phyloP scores from a whole-genome alignment of 352 stramenopile species.

The Pythium dissimile region DNA sequence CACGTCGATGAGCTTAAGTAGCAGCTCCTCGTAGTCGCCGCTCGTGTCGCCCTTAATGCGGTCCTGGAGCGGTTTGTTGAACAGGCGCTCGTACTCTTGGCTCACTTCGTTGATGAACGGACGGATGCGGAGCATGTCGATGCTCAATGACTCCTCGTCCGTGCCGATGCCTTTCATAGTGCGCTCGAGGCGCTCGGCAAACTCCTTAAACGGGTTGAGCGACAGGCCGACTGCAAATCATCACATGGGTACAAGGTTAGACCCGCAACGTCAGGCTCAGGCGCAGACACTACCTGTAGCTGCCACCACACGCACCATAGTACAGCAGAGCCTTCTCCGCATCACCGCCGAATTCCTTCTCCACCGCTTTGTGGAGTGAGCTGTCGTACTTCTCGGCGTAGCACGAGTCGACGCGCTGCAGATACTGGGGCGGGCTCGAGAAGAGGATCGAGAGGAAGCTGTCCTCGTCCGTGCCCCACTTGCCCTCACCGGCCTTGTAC shows the following conservation, averaged over 20 bases:
- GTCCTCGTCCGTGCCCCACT: slow-evolving; percentile 72
- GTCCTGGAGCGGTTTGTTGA: slow-evolving; percentile 33
- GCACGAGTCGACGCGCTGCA: slow-evolving; percentile 55
- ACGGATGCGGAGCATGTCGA: slow-evolving; percentile 28
- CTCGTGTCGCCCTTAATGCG: slow-evolving; percentile 36
- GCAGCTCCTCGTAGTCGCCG: slow-evolving; percentile 30
- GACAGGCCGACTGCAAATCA: slow-evolving; percentile 44
- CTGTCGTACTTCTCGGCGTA: slow-evolving; percentile 73
- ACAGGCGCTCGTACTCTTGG: slow-evolving; percentile 29
- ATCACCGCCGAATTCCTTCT: slow-evolving; percentile 66
- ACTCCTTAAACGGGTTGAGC: slow-evolving; percentile 41
- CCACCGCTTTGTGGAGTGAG: slow-evolving; percentile 46
- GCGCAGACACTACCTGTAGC: background rate
- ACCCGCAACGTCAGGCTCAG: background rate
- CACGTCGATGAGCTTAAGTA: slow-evolving; percentile 30
- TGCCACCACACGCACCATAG: slow-evolving; percentile 45
- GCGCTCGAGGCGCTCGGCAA: slow-evolving; percentile 31
- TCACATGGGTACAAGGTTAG: too few species aligned
- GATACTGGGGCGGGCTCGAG: slow-evolving; percentile 52
- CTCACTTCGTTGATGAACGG: slow-evolving; percentile 25
- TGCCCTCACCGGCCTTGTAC: slow-evolving; percentile 68
- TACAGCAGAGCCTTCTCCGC: slow-evolving; percentile 56
- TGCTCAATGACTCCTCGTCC: slow-evolving; percentile 31
- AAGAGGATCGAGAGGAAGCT: slow-evolving; percentile 61
- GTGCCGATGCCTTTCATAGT: slow-evolving; percentile 41